Evolutionary conservation across 352 stramenopile species (phyloP).

Genomic region (Vaucheria bursata): DNA sequence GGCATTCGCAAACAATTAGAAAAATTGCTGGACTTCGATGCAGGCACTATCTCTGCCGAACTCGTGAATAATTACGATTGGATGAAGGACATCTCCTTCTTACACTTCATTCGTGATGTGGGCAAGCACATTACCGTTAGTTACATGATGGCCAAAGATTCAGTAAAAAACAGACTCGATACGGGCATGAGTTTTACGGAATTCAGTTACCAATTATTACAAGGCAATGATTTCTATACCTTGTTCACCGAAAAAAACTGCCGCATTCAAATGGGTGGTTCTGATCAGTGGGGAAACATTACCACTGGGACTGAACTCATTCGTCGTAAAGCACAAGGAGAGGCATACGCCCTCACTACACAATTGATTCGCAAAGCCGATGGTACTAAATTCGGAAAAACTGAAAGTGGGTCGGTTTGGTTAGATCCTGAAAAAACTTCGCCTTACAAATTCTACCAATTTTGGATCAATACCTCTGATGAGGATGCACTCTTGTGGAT

Average conservation of each 20-base stretch:
- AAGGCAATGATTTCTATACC: slow-evolving; percentile 96
- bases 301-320: slow-evolving; percentile 86
- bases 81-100: too few relatives aligned
- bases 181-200: slow-evolving; percentile 87
- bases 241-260: slow-evolving; percentile 75
- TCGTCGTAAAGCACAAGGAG: slow-evolving; percentile 48
- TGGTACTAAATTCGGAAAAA: slow-evolving; percentile 98
- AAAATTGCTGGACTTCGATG: slow-evolving; percentile 78
- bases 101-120: slow-evolving; percentile 95
- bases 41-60: too few relatives aligned
- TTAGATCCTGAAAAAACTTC: slow-evolving; percentile 59
- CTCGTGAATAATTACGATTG: too few relatives aligned
- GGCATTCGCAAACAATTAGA: slow-evolving; percentile 50
- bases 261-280: slow-evolving; percentile 87
- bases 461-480: slow-evolving; percentile 8
- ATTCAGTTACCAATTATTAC: slow-evolving; percentile 98
- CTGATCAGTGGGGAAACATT: slow-evolving; percentile 99
- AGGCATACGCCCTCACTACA: slow-evolving; percentile 83
- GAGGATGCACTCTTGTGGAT: too few relatives aligned
- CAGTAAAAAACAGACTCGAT: slow-evolving; percentile 85
- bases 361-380: slow-evolving; percentile 85
- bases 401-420: slow-evolving; percentile 90
- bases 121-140: slow-evolving; percentile 88
- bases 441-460: slow-evolving; percentile 8
- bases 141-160: slow-evolving; percentile 90